Base-by-base conservation (phyloP, 2,329 filamentous ascomycete species). In the Alternaria atra region DNA sequence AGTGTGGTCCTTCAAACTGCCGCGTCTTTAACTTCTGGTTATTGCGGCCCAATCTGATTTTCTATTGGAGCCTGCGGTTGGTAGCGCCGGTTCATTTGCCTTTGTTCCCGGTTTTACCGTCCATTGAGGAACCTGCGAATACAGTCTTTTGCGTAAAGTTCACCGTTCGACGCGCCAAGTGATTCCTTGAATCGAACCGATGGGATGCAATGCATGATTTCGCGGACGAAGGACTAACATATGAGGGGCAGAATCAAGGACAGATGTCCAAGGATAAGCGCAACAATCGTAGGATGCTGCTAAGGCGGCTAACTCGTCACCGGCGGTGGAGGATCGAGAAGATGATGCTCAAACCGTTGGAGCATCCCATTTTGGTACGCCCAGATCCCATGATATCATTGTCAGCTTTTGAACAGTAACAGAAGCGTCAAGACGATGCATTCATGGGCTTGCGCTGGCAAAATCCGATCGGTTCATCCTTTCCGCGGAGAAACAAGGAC, bases 141-240 rank as follows among this genome's bases (percentile, higher is more conserved):
- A 52, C 13, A 42, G 37, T 43, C 35, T 32, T 23, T 34, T 48
- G 40, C 47, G n/a, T 52, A 13, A 34, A 27, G 48, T 51, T 66
- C 54, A 63, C 64, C 65, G 66, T 57, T 71, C 52, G 64, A 64
- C 52, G 61, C 57, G 66, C 67, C 64, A 60, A 63, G 64, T 20
- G 25, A 25, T 30, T 43, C 57, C 51, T 60, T 50, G 54, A 66
- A 42, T 58, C 63, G 47, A 20, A 40, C 47, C 12, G 29, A 17
- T 54, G 63, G 65, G 42, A 34, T 34, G 20, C 8, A 29, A 53
- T 50, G 42, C 29, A 48, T 15, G 50, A 39, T 32, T 40, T 42
- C 32, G 50, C 32, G 40, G 39, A 50, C 23, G 32, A n/a, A 42
- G 15, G 20, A 54, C 50, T 17, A 37, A 44, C 10, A 17, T 30